These are phyloP conservation scores for Fragilaria crotonensis DNA, from an alignment of 108 stramenopile species.

Conservation along the genomic window DNA sequence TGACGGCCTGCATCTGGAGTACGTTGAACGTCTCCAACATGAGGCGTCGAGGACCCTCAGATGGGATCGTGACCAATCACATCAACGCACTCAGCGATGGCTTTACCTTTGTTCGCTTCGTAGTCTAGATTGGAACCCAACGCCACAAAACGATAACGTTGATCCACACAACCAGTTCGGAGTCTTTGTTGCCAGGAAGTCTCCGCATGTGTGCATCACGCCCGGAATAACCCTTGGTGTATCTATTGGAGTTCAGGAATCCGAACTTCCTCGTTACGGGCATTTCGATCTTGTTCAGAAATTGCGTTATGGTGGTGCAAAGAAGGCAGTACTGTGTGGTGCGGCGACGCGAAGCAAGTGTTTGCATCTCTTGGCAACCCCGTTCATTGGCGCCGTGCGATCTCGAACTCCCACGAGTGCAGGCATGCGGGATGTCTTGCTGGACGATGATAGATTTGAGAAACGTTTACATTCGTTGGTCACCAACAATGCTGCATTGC, in stretches of 20 bases:
- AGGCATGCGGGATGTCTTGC: conserved; percentile 60
- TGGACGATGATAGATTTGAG: conserved; percentile 5
- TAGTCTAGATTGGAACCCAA: conserved; percentile 67
- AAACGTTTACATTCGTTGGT: neutral
- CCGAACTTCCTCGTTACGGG: conserved; percentile 42
- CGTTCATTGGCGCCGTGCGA: conserved; percentile 55
- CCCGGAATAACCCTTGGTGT: conserved; percentile 74
- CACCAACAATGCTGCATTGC: neutral
- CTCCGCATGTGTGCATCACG: conserved; percentile 56
- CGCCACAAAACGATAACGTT: neutral
- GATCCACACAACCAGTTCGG: conserved; percentile 9
- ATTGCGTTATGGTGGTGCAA: conserved; percentile 4
- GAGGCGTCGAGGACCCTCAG: conserved; percentile 22
- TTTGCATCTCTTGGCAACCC: conserved; percentile 38
- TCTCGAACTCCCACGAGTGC: conserved; percentile 72
- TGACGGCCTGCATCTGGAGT: conserved; percentile 65
- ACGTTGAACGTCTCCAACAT: conserved; percentile 43
- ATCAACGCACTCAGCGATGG: conserved; percentile 23
- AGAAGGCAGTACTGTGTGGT: conserved; percentile 4
- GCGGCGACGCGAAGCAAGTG: conserved; percentile 16
- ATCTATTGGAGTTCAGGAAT: conserved; percentile 38
- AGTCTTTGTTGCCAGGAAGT: conserved; percentile 21
- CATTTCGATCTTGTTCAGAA: conserved; percentile 41
- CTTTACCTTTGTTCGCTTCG: conserved; percentile 71
- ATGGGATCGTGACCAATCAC: neutral